Evolutionary conservation across 495 filamentous ascomycete genomes (phyloP).

Genomic region (Apodospora peruviana): DNA sequence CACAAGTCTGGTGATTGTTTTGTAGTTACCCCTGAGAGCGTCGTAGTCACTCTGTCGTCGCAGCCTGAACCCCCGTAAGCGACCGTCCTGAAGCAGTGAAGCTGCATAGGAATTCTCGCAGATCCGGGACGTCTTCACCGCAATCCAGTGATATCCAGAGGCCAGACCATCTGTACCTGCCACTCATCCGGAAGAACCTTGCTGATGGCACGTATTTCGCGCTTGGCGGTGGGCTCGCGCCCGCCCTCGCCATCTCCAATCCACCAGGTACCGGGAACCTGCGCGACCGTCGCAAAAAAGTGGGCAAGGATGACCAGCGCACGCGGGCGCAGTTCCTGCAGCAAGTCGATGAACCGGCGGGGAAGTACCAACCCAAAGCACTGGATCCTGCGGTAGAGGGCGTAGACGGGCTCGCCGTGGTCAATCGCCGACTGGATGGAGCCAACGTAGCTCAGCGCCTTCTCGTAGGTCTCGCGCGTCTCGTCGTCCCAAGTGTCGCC

Average conservation of each 20-base stretch:
- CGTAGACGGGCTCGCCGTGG: conserved; percentile 12
- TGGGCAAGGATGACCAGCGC: conserved; percentile 36
- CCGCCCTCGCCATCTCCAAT: conserved; percentile 12
- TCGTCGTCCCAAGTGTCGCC: conserved; percentile 25
- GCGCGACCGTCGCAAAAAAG: conserved; percentile 30
- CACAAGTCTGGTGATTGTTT: too few relatives aligned
- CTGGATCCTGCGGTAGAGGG: conserved; percentile 27
- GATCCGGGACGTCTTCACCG: neutral
- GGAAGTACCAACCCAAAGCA: conserved; percentile 33
- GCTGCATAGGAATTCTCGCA: too few relatives aligned
- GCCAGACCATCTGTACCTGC: conserved; percentile 35
- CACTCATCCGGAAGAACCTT: conserved; percentile 29
- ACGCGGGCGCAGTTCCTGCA: conserved; percentile 28
- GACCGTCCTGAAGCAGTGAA: too few relatives aligned
- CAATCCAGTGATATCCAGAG: conserved; percentile 17
- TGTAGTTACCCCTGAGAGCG: too few relatives aligned
- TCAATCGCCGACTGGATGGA: conserved; percentile 24
- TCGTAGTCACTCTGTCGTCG: too few relatives aligned
- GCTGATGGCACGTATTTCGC: conserved; percentile 34
- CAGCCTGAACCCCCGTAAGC: too few relatives aligned
- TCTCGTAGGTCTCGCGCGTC: conserved; percentile 27
- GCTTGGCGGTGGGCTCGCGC: conserved; percentile 15
- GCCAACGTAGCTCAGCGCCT: conserved; percentile 29
- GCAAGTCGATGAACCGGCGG: conserved; percentile 25
- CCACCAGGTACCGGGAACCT: conserved; percentile 35